Percentiles rank a stretch among this genome's conserved stretches.
phyloP scores from a whole-genome alignment of 1,284 basidiomycete species.

The Trichosporon ovoides region DNA sequence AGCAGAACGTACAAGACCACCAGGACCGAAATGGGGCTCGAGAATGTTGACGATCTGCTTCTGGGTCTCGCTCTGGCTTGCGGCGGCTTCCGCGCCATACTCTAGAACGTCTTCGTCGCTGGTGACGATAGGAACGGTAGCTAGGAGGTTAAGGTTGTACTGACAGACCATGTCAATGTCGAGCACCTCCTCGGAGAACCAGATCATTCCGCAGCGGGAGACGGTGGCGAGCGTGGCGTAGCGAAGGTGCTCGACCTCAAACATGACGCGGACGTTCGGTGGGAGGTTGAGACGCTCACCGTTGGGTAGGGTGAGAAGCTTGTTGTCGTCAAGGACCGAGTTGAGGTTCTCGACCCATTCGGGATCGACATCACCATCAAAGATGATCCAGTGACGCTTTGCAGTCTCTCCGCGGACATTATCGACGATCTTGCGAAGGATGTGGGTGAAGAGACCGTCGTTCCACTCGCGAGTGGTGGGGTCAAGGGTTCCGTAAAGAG shows the following conservation, averaged over 20 bases:
- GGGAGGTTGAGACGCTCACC: conserved; percentile 97
- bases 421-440: conserved; percentile 95
- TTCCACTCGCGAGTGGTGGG: conserved; percentile 99
- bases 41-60: conserved; percentile 70
- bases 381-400: conserved; percentile 99
- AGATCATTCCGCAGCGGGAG: conserved; percentile 99
- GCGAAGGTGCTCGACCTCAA: conserved; percentile 96
- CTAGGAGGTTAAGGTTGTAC: conserved; percentile 77
- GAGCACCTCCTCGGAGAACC: conserved; percentile 97
- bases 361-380: conserved; percentile 98
- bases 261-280: conserved; percentile 97
- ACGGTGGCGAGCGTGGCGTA: conserved; percentile 98
- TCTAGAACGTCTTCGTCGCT: conserved; percentile 79
- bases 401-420: conserved; percentile 95
- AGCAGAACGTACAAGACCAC: conserved; percentile 73
- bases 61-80: conserved; percentile 62
- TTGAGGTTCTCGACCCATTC: conserved; percentile 99
- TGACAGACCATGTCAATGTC: conserved; percentile 85
- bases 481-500: conserved; percentile 94
- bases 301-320: conserved; percentile 92
- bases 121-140: conserved; percentile 72
- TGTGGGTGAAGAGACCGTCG: conserved; percentile 96
- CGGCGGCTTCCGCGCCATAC: conserved; percentile 49
- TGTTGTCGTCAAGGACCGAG: conserved; percentile 93
- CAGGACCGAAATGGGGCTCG: conserved; percentile 73